A percentile compares a stretch with the other conserved stretches of the same genome.
These are phyloP conservation scores for Triticum dicoccoides DNA, from an alignment of 176 grass and related monocot genomes.

Conservation along the genomic window DNA sequence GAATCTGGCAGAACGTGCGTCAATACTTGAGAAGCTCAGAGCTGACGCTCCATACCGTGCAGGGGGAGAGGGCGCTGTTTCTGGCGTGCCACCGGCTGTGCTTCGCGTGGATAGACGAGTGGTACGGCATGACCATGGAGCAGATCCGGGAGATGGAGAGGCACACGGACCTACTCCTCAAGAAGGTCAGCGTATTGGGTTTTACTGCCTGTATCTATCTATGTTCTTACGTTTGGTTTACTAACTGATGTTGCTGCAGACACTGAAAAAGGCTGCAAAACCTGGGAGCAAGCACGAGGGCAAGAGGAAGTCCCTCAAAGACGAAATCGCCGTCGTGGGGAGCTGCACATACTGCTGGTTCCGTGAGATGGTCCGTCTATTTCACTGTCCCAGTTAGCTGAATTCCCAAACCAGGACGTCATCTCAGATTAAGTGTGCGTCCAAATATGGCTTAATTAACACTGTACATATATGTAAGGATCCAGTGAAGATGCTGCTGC, in stretches of 20 bases:
- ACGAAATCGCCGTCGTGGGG: conserved; percentile 34
- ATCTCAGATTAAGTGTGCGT: background rate
- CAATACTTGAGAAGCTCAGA: background rate
- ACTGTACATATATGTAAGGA: background rate
- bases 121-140: conserved; percentile 76
- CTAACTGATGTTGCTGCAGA: conserved; percentile 22
- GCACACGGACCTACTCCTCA: conserved; percentile 70
- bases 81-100: conserved; percentile 76
- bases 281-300: conserved; percentile 33
- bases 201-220: background rate
- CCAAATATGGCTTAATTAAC: background rate
- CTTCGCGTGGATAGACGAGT: conserved; percentile 94
- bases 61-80: conserved; percentile 82
- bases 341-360: conserved; percentile 36
- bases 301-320: conserved; percentile 40
- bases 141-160: conserved; percentile 74
- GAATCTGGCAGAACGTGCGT: background rate
- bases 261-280: conserved; percentile 25
- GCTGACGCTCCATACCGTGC: background rate
- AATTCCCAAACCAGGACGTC: background rate
- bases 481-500: background rate
- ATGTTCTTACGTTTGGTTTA: background rate
- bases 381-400: background rate
- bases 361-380: background rate
- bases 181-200: conserved; percentile 45